A percentile compares a stretch with the other conserved stretches of the same genome.
Conservation (phyloP, 306 rosid genomes). For the Quercus agrifolia region DNA sequence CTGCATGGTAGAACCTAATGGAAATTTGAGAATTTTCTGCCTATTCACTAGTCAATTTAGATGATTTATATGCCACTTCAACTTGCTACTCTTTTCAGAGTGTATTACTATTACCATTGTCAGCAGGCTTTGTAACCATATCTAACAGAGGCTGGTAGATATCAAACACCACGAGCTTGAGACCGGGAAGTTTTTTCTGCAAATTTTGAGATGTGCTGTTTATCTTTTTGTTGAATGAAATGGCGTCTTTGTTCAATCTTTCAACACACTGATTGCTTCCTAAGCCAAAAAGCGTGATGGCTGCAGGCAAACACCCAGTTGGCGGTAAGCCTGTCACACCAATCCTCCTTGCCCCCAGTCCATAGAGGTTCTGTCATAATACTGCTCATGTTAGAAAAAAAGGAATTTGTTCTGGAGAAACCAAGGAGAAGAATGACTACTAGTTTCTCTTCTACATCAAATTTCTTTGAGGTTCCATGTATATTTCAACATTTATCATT, state of each 20-base stretch:
- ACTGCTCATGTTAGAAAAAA: slow-evolving; percentile 22
- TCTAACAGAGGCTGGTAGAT: slow-evolving; percentile 55
- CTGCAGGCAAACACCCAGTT: slow-evolving; percentile 51
- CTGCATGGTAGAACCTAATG: slow-evolving; percentile 3
- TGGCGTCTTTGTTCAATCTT: slow-evolving; percentile 50
- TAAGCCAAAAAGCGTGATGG: slow-evolving; percentile 46
- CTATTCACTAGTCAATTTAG: slow-evolving; percentile 1
- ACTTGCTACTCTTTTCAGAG: slow-evolving; percentile 23
- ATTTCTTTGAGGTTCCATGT: background rate
- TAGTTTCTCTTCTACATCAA: background rate
- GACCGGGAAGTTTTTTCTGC: slow-evolving; percentile 38
- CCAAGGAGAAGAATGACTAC: background rate
- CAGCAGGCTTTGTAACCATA: slow-evolving; percentile 37
- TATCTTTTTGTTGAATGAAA: slow-evolving; percentile 51
- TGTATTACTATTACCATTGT: slow-evolving; percentile 26
- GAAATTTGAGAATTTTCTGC: slow-evolving; percentile 1
- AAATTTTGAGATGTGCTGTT: slow-evolving; percentile 37
- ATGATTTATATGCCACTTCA: background rate
- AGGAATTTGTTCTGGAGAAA: slow-evolving; percentile 1
- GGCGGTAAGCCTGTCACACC: slow-evolving; percentile 58
- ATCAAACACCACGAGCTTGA: slow-evolving; percentile 49
- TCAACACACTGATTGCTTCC: slow-evolving; percentile 56
- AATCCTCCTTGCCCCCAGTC: slow-evolving; percentile 45
- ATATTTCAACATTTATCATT: slow-evolving; percentile 14
- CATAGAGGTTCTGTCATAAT: slow-evolving; percentile 51